Evolutionary conservation across 1,139 yeast genomes (phyloP), one percentile per base, ranked within the genome.

Genomic region (Yamadazyma kanchanaburiensis): DNA sequence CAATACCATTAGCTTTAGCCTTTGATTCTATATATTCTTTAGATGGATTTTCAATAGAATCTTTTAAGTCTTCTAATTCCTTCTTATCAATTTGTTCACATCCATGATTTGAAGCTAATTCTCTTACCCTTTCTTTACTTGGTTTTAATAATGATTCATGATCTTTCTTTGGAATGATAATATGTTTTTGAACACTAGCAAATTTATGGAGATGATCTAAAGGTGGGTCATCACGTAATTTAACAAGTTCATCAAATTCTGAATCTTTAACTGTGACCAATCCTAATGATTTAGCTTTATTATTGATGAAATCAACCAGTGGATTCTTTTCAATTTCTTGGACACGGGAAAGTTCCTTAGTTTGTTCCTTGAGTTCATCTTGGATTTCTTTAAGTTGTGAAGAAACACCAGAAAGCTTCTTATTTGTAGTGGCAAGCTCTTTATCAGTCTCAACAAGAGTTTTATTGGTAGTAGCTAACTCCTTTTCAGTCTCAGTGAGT

Each of bases 241-340:
- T 22, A 5, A 20, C 21, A 6, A 40, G 25, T 3, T 34, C 30
- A 6, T 40, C 24, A 26, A 35, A 36, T 2, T 49, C 37, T 3
- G 31, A 20, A 7, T 33, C 17, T 4, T 28, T 24, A 6, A 43
- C 18, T 3, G 32, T 26, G 4, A 31, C 28, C 11, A 27, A 26
- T 3, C 40, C 58, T 6, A 35, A 33, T 1, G 33, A 32, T 3
- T 33, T 31, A 3, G 55, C 55, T 22, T 38, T 40, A 3, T 57
- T 59, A 32, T 56, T 52, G 7, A 65, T 53, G 27, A 55, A 60
- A 22, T 49, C 51, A 35, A 53, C 39, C 10, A 49, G 40, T 19
- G 67, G 9, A 36, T 22, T 0, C 40, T 14, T 10, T 18, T 18
- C 20, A 18, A 18, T 18, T 10, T 18, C 20, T 10, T n/a, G n/a